Evolutionary conservation across 2,329 filamentous ascomycete genomes (phyloP), one percentile per base, ranked within the genome.

Genomic region (Byssochlamys sp.): DNA sequence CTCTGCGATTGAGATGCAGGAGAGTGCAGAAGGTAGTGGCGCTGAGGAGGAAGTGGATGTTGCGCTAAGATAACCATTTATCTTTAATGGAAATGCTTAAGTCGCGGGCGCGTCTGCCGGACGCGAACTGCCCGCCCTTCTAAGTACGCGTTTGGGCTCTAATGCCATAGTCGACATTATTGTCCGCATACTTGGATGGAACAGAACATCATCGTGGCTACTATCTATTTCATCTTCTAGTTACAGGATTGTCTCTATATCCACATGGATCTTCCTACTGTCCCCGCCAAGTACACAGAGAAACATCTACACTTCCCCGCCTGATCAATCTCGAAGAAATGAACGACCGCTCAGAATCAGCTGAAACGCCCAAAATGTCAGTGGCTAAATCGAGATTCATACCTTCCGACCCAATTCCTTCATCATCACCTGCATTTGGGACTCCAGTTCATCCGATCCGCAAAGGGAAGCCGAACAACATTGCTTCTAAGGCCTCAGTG

Each of bases 371-470:
- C 62, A 57, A 63, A 55, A 59, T 60, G 58, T 48, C 56, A 25
- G 52, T 52, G 12, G 25, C 58, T 48, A 55, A 59, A 61, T 7
- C 27, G 24, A 63, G 62, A 62, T 68, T 66, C 65, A 67, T 61
- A 45, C 55, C 63, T 7, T 59, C 66, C 35, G 85, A 88, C 54
- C 81, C 82, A 49, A 85, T 94, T 60, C 90, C 90, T 3, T 96
- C 91, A 0, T 95, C 91, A 0, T 96, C 91, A 24, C 90, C 91
- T 7, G 90, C 88, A 48, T 96, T 96, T 74, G 90, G 84, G 54
- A 96, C 91, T 1, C 91, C 91, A 1, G 83, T 85, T 50, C 88
- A 94, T 70, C 89, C 91, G 51, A 82, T 94, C 55, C 67, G 69
- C 59, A 63, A 68, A 54, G 68, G 66, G 56, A 80, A 79, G 62